Evolutionary conservation across 2,329 filamentous ascomycete species (phyloP), one percentile per base, ranked within the genome.

Genomic region (Trichoderma sp.): DNA sequence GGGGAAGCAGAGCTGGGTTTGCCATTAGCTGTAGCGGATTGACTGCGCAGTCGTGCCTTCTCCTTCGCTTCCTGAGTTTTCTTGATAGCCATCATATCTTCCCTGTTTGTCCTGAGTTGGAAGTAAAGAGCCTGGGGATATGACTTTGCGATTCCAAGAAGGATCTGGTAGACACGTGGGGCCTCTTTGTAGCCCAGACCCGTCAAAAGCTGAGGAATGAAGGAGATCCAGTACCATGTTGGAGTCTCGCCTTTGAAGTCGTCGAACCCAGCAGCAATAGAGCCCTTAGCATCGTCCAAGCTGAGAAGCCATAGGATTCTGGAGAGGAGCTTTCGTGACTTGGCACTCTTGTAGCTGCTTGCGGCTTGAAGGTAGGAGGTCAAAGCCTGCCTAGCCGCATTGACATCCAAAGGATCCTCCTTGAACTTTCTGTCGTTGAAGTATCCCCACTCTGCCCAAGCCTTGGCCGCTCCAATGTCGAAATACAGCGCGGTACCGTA

Each of bases 181-280:
- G 94, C 95, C 81, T 99, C 97, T 76, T 95, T 95, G 78, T 98
- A 92, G 2, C 93, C 93, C 65, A 99, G 86, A 67, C 95, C 96
- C 57, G 94, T 95, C 36, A 99, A 88, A 55, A 99, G 87, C 81
- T 99, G 96, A 20, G 96, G 96, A 74, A 99, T 98, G 80, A 97
- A 99, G 0, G 95, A 98, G 76, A 98, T 98, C 96, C 96, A 99
- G 83, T 98, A 99, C 96, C 96, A 99, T 13, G 97, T 94, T 0
- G 95, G 94, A 2, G 94, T 97, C 76, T 99, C 97, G 66, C 96
- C 96, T 85, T 98, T 98, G 84, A 96, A 99, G 76, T 95, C 93
- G 75, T 97, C 94, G 75, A 98, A 99, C 13, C 95, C 94, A 76
- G 90, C 87, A 0, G 93, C 92, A 73, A 99, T 91, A 47, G 88